Conservation (phyloP, 345 rosid genomes). For the Eucalyptus microcorys region DNA sequence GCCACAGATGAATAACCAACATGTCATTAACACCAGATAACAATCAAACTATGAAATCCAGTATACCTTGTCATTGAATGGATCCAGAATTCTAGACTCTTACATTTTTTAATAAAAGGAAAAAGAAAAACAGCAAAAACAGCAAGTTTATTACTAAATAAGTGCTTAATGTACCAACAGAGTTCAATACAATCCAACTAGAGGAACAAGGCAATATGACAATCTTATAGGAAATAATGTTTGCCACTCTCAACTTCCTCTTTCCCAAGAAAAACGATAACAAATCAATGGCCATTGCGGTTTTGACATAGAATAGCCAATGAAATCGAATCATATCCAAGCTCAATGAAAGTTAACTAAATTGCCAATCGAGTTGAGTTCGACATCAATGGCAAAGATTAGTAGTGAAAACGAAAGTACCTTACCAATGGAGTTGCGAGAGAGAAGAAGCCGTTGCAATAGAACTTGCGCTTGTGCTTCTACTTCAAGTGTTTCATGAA, state of each 20-base stretch:
- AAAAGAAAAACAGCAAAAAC: neutral
- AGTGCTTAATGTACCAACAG: neutral
- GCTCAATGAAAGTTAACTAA: no score
- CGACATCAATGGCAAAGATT: no score
- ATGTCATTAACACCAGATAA: neutral
- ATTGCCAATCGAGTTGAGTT: no score
- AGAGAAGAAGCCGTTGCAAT: slow-evolving; percentile 58
- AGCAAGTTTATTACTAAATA: neutral
- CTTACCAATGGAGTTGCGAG: slow-evolving; percentile 28
- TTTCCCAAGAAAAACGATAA: no score
- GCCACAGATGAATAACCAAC: neutral
- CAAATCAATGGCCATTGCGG: no score
- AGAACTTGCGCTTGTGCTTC: slow-evolving; percentile 7
- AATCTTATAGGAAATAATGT: no score
- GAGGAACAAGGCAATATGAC: no score
- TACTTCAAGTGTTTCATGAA: no score
- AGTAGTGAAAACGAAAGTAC: neutral
- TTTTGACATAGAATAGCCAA: no score
- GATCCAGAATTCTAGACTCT: neutral
- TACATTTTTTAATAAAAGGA: neutral
- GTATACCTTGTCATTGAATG: neutral
- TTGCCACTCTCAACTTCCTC: no score
- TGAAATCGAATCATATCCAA: no score
- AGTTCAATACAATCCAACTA: neutral
- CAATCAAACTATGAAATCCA: neutral